Conservation (phyloP, 441 rosid species). For the Populus tomentosa region DNA sequence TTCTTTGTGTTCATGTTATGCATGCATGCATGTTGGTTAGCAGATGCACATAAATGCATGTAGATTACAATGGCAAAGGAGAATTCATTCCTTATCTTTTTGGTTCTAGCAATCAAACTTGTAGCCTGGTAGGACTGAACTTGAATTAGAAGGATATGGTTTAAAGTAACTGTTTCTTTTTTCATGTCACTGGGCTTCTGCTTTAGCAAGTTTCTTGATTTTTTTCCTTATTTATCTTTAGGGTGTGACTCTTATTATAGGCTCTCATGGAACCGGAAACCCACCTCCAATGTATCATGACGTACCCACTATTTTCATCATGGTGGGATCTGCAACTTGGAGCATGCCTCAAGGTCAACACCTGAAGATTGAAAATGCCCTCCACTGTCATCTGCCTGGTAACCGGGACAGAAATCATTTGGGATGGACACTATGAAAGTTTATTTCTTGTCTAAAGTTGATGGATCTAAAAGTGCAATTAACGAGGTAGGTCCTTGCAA, state of each 20-base stretch:
- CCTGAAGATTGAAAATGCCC: background rate
- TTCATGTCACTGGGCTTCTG: background rate
- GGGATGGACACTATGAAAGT: background rate
- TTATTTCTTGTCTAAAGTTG: background rate
- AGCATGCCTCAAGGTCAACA: background rate
- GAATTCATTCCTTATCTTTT: background rate
- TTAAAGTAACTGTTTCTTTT: background rate
- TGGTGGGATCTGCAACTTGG: background rate
- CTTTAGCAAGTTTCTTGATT: background rate
- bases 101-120: background rate
- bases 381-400: background rate
- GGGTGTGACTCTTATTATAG: slow-evolving; percentile 4
- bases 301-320: background rate
- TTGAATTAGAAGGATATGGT: background rate
- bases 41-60: background rate
- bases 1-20: background rate
- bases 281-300: background rate
- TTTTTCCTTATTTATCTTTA: background rate
- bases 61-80: background rate
- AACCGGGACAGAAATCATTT: background rate
- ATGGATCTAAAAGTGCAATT: background rate
- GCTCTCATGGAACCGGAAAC: slow-evolving; percentile 5
- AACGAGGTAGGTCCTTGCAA: background rate
- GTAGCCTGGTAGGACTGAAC: background rate
- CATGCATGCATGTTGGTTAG: background rate